Percentiles rank a stretch among this genome's conserved stretches.
These are phyloP conservation scores for Pestalotiopsis sp. DNA, from an alignment of 2,329 filamentous ascomycete genomes.

Conservation along the genomic window DNA sequence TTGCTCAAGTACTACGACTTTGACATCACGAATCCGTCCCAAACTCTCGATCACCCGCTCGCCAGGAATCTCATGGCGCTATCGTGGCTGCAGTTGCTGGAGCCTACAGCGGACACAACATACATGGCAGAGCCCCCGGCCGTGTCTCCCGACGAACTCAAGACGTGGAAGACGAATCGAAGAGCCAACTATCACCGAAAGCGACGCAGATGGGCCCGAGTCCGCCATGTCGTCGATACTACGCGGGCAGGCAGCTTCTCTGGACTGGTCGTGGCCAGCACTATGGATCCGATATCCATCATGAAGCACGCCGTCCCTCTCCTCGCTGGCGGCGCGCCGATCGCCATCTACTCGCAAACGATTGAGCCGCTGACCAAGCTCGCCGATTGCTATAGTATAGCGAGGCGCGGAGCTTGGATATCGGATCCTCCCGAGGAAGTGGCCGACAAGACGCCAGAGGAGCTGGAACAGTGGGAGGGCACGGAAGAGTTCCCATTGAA, in stretches of 20 bases:
- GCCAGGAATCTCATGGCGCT: constrained; percentile 79
- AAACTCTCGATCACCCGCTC: constrained; percentile 72
- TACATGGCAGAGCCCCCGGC: constrained; percentile 68
- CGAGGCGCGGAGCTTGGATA: constrained; percentile 76
- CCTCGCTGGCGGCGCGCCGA: constrained; percentile 78
- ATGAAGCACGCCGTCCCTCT: constrained; percentile 78
- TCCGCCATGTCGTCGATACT: constrained; percentile 72
- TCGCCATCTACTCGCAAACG: constrained; percentile 82
- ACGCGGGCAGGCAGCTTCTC: constrained; percentile 78
- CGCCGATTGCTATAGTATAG: constrained; percentile 82
- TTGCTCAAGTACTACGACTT: constrained; percentile 89
- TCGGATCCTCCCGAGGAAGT: constrained; percentile 51
- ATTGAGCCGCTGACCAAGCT: constrained; percentile 79
- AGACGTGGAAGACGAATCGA: constrained; percentile 77
- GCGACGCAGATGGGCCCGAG: constrained; percentile 77
- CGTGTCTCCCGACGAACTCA: constrained; percentile 62
- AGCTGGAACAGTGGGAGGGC: constrained; percentile 60
- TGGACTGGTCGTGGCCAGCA: constrained; percentile 78
- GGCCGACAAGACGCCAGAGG: constrained; percentile 45
- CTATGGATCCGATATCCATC: constrained; percentile 79
- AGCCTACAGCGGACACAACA: constrained; percentile 73
- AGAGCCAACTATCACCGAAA: constrained; percentile 88
- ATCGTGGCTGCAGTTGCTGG: constrained; percentile 89
- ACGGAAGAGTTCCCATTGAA: constrained; percentile 83
- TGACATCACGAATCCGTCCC: constrained; percentile 68